phyloP scores from a whole-genome alignment of 2,329 filamentous ascomycete species.

The Pseudogymnoascus sp. region DNA sequence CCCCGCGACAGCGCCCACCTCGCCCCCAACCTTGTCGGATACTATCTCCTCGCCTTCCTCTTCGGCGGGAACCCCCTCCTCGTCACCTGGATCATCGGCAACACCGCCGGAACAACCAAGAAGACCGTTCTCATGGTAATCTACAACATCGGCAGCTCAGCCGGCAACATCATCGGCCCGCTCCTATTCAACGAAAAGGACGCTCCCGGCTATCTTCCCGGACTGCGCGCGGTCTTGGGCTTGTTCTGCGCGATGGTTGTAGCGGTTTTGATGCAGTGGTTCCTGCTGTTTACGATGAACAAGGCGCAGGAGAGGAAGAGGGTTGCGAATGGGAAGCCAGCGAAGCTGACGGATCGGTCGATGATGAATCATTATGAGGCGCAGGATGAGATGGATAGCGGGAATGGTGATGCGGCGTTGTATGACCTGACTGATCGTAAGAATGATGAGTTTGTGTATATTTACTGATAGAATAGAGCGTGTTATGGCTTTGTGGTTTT shows the following conservation, averaged over 20 bases:
- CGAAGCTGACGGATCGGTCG: conserved; percentile 50
- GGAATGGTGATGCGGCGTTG: conserved; percentile 43
- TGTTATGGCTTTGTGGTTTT: neutral
- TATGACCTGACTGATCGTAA: conserved; percentile 58
- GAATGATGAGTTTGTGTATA: conserved; percentile 63
- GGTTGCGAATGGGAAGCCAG: conserved; percentile 53
- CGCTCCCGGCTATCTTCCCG: conserved; percentile 51
- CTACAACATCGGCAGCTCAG: conserved; percentile 54
- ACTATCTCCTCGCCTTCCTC: conserved; percentile 60
- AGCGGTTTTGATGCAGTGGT: conserved; percentile 46
- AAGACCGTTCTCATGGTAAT: conserved; percentile 57
- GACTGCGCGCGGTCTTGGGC: conserved; percentile 47
- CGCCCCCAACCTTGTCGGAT: conserved; percentile 48
- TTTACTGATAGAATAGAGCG: conserved; percentile 37
- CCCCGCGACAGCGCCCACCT: conserved; percentile 38
- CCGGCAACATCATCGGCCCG: conserved; percentile 62
- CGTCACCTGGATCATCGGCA: conserved; percentile 62
- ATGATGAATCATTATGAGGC: conserved; percentile 48
- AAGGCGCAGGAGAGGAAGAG: conserved; percentile 47
- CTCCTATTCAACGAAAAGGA: conserved; percentile 52
- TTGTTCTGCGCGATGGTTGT: conserved; percentile 48
- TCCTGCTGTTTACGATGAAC: conserved; percentile 50
- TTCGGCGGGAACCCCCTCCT: conserved; percentile 60
- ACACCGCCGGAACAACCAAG: conserved; percentile 62
- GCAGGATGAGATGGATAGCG: conserved; percentile 27